A percentile compares a stretch with the other conserved stretches of the same genome.
Conservation (phyloP, 768 basidiomycete species). For the Hygrophorus pudorinus region DNA sequence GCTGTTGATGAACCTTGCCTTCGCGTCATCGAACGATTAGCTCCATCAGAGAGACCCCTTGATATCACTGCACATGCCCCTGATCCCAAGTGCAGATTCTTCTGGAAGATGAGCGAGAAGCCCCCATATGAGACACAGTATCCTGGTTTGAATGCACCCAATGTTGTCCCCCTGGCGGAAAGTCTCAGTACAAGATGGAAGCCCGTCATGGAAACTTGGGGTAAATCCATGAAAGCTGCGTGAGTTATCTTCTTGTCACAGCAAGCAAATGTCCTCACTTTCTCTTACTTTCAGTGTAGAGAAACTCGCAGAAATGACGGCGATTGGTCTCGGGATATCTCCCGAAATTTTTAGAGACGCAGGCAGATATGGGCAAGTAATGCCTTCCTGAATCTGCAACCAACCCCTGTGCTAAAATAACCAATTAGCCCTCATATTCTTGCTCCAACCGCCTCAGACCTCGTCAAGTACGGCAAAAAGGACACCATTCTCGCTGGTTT, state of each 20-base stretch:
- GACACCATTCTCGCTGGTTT: slow-evolving; percentile 90
- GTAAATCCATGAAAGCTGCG: slow-evolving; percentile 80
- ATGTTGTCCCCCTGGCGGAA: slow-evolving; percentile 38
- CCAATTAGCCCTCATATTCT: slow-evolving; percentile 66
- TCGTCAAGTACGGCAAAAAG: slow-evolving; percentile 64
- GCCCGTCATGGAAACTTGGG: slow-evolving; percentile 77
- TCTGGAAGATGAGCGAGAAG: slow-evolving; percentile 78
- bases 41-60: no score
- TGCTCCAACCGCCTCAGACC: slow-evolving; percentile 89
- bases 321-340: slow-evolving; percentile 72
- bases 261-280: background rate
- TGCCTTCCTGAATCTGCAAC: background rate
- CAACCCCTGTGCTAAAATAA: background rate
- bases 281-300: slow-evolving; percentile 47
- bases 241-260: slow-evolving; percentile 27
- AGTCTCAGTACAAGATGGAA: slow-evolving; percentile 56
- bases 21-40: no score
- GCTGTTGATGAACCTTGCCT: no score
- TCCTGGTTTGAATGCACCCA: no score
- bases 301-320: slow-evolving; percentile 80
- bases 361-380: slow-evolving; percentile 69
- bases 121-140: no score
- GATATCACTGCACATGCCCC: no score
- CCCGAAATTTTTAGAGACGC: slow-evolving; percentile 65
- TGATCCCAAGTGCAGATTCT: slow-evolving; percentile 94